A percentile compares a stretch with the other conserved stretches of the same genome.
Conservation (phyloP, 1,139 yeast genomes). For the Debaryomyces nepalensis region DNA sequence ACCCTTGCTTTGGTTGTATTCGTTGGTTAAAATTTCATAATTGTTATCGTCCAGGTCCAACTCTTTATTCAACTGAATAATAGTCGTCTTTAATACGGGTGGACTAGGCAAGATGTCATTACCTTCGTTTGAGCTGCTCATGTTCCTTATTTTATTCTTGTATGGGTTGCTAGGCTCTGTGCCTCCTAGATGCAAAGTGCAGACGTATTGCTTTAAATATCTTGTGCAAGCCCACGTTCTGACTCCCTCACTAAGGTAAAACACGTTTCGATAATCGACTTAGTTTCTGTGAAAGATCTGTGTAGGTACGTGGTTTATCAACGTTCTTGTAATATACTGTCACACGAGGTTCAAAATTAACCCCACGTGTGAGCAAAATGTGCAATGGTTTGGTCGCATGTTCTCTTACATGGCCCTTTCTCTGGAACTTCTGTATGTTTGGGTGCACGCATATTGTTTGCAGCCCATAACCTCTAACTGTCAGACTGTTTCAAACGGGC, state of each 20-base stretch:
- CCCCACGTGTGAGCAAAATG: slow-evolving; percentile 9
- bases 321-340: slow-evolving; percentile 7
- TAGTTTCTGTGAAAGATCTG: not conserved
- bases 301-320: not conserved
- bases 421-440: not conserved
- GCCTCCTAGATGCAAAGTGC: not conserved
- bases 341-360: slow-evolving; percentile 11
- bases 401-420: not conserved
- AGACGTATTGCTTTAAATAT: slow-evolving; percentile 4
- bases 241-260: not conserved
- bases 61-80: slow-evolving; percentile 60
- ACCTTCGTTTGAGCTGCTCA: not conserved
- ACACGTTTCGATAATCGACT: slow-evolving; percentile 1
- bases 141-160: not conserved
- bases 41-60: slow-evolving; percentile 47
- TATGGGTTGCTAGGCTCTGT: not conserved
- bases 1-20: slow-evolving; percentile 22
- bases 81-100: slow-evolving; percentile 65
- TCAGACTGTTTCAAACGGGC: no score
- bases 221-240: slow-evolving; percentile 9
- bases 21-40: slow-evolving; percentile 49
- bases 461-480: not conserved
- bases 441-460: not conserved
- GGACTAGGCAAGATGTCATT: slow-evolving; percentile 51
- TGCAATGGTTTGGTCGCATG: not conserved